Percentiles rank a stretch among this genome's conserved stretches.
phyloP scores from a whole-genome alignment of 1,139 yeast species.

The Lipomyces yarrowii region DNA sequence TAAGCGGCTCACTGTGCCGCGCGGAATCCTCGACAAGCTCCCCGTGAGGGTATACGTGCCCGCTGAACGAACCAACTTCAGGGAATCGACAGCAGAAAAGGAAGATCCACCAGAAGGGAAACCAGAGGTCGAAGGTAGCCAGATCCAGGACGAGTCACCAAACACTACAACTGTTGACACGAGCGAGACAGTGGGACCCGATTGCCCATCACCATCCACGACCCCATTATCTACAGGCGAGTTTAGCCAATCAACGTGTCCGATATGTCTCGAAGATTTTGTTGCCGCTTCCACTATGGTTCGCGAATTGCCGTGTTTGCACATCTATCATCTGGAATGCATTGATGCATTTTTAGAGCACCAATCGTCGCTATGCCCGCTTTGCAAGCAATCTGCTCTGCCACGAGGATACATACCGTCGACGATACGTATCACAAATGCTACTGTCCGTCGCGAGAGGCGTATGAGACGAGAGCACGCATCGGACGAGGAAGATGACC shows the following conservation, averaged over 20 bases:
- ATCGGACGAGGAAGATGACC: neutral
- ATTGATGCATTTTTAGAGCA: constrained; percentile 37
- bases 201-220: neutral
- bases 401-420: constrained; percentile 38
- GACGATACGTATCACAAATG: constrained; percentile 35
- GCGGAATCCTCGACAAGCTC: constrained; percentile 34
- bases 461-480: constrained; percentile 30
- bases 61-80: constrained; percentile 20
- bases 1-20: constrained; percentile 36
- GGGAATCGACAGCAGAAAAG: neutral
- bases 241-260: constrained; percentile 37
- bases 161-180: neutral
- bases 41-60: constrained; percentile 34
- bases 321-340: constrained; percentile 38
- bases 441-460: constrained; percentile 38
- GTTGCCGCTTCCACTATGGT: constrained; percentile 33
- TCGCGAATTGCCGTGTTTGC: constrained; percentile 38
- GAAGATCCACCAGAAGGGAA: neutral
- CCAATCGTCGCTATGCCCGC: constrained; percentile 38
- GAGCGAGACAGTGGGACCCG: neutral
- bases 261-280: constrained; percentile 39
- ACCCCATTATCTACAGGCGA: neutral
- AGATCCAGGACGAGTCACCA: neutral
- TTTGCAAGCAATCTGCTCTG: constrained; percentile 37
- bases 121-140: neutral